Evolutionary conservation across 768 basidiomycete genomes (phyloP).

Genomic region (Pleurotus eryngii): DNA sequence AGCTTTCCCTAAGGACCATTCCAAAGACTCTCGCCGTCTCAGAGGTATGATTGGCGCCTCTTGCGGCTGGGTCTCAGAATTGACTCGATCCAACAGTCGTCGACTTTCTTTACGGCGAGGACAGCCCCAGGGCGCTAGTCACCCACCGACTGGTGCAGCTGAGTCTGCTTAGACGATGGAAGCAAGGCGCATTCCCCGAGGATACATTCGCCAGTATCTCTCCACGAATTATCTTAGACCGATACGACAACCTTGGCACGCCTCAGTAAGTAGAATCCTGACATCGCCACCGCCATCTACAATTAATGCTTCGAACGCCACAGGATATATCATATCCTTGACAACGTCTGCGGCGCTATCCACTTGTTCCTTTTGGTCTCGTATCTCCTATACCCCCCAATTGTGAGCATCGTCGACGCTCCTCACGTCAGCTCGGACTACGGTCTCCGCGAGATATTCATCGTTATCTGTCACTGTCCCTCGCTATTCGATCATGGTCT

Average conservation of each 20-base stretch:
- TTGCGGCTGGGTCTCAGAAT: background rate
- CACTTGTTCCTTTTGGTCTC: constrained; percentile 41
- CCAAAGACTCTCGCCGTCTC: background rate
- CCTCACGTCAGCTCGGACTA: constrained; percentile 10
- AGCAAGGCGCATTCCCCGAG: constrained; percentile 15
- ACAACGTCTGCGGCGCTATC: constrained; percentile 32
- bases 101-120: constrained; percentile 31
- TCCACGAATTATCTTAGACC: constrained; percentile 13
- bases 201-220: constrained; percentile 1
- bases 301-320: background rate
- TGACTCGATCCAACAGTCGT: constrained; percentile 28
- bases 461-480: constrained; percentile 37
- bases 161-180: constrained; percentile 41
- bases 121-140: constrained; percentile 34
- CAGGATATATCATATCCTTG: constrained; percentile 44
- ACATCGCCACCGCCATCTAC: background rate
- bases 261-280: constrained; percentile 36
- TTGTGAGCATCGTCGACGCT: constrained; percentile 19
- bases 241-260: constrained; percentile 37
- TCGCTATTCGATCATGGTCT: constrained; percentile 29
- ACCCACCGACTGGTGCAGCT: constrained; percentile 37
- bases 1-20: constrained; percentile 32
- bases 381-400: constrained; percentile 40
- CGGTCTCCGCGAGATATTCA: constrained; percentile 31
- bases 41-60: background rate